A percentile compares a stretch with the other conserved stretches of the same genome.
These are phyloP conservation scores for Fusarium siculi DNA, from an alignment of 2,329 filamentous ascomycete species.

Conservation along the genomic window DNA sequence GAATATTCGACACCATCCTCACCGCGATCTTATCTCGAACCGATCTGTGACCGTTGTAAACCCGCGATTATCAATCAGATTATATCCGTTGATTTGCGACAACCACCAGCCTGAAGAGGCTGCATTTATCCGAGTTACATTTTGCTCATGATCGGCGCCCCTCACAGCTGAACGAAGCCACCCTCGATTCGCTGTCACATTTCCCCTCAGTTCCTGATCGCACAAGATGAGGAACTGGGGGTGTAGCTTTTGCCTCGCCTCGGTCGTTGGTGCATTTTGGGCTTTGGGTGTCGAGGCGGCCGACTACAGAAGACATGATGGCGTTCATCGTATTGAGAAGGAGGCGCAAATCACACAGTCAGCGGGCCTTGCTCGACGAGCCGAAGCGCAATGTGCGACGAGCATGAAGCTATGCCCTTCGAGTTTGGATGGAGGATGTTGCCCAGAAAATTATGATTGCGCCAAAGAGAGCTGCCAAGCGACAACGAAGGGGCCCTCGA, in stretches of 20 bases:
- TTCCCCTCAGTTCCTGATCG: conserved; percentile 29
- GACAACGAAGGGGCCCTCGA: conserved; percentile 56
- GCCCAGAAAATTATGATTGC: conserved; percentile 61
- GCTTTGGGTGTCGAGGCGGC: conserved; percentile 34
- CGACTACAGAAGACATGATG: conserved; percentile 46
- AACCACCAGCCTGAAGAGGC: neutral
- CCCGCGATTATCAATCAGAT: neutral
- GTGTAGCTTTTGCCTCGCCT: conserved; percentile 36
- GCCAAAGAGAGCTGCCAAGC: conserved; percentile 59
- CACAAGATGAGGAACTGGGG: conserved; percentile 37
- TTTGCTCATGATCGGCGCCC: conserved; percentile 23
- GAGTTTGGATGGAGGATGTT: conserved; percentile 58
- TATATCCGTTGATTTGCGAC: conserved; percentile 12
- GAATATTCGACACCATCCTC: neutral
- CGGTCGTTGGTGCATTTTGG: conserved; percentile 36
- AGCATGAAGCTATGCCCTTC: conserved; percentile 50
- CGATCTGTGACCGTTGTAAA: conserved; percentile 6
- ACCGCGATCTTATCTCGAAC: conserved; percentile 12
- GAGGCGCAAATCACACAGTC: conserved; percentile 38
- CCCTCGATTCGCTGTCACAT: conserved; percentile 11
- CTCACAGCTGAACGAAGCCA: conserved; percentile 12
- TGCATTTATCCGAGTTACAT: conserved; percentile 20
- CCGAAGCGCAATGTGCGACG: conserved; percentile 41
- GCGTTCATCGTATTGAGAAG: conserved; percentile 48
- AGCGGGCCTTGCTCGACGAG: conserved; percentile 29